Base-by-base conservation (phyloP, 768 basidiomycete genomes). In the Tricholoma matsutake region DNA sequence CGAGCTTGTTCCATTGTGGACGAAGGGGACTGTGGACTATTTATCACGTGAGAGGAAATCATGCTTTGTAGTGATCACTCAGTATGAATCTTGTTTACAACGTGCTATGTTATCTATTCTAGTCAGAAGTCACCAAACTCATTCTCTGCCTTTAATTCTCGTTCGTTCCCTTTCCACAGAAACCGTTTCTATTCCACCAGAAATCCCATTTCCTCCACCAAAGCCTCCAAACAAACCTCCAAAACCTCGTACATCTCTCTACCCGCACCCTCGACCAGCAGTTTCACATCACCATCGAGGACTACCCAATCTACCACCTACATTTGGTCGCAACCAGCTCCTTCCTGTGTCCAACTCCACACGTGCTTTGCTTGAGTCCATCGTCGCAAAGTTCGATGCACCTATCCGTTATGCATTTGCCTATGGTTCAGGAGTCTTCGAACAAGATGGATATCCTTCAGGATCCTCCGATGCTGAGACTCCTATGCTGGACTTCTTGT, bases 371-470 rank as follows among this genome's bases (percentile, higher is more conserved):
- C 81, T 96, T 14, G 91, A 95, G 69, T 79, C 82, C 61, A 88
- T 98, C 59, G 88, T 97, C 34, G 77, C 78, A 13, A 81, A 85
- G 53, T 96, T 98, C 68, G 83, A 93, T 43, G 92, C 93, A 0
- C 96, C 96, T 9, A 91, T 98, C 54, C 88, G 96, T 20, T 98
- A 96, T 79, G 97, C 96, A 0, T 95, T 98, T 70, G 97, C 97
- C 0, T 99, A 98, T 70, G 97, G 97, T 11, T 94, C 91, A 2
- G 97, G 96, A 0, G 95, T 98, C 1, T 97, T 97, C 67, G 86
- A 92, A 68, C 97, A 99, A 74, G 87, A 88, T 58, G 92, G 96
- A 16, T 92, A 96, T 66, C 68, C 71, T 16, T 49, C 54, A 14
- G 45, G 49, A 6, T 18, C 16, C 47, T 31, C 47, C 2, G 35